Percentiles rank a stretch among this genome's conserved stretches.
Evolutionary conservation across 2,329 filamentous ascomycete genomes (phyloP).

Genomic region (Trichoderma sp.): DNA sequence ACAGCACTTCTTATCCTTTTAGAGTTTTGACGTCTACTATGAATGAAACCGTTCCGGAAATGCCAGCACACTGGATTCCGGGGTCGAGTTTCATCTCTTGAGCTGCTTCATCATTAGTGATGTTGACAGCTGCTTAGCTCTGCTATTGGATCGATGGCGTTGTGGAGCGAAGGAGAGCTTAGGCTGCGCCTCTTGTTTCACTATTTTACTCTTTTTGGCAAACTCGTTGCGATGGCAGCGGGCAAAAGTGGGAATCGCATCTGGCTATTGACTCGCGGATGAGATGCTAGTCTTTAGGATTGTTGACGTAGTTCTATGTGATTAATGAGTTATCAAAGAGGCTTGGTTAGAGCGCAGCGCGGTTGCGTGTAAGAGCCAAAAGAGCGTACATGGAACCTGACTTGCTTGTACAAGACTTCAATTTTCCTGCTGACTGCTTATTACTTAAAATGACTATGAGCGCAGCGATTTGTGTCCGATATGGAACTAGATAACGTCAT

Average conservation of each 20-base stretch:
- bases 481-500: too few species aligned
- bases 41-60: neutral
- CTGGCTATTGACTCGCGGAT: neutral
- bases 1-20: neutral
- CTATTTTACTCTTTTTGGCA: neutral
- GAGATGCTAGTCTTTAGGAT: neutral
- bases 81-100: neutral
- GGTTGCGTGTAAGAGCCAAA: neutral
- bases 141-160: neutral
- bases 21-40: neutral
- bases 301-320: neutral
- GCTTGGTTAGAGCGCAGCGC: neutral
- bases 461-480: neutral
- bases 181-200: neutral
- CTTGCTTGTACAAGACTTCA: neutral
- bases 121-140: neutral
- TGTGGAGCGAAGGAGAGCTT: neutral
- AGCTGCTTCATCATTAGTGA: neutral
- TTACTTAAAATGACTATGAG: neutral
- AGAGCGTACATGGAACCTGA: neutral
- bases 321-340: neutral
- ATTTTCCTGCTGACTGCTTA: neutral
- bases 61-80: neutral
- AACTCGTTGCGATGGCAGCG: neutral
- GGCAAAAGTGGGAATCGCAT: constrained; percentile 5